phyloP scores from a whole-genome alignment of 2,329 filamentous ascomycete genomes.

The Pseudocercospora ulei region DNA sequence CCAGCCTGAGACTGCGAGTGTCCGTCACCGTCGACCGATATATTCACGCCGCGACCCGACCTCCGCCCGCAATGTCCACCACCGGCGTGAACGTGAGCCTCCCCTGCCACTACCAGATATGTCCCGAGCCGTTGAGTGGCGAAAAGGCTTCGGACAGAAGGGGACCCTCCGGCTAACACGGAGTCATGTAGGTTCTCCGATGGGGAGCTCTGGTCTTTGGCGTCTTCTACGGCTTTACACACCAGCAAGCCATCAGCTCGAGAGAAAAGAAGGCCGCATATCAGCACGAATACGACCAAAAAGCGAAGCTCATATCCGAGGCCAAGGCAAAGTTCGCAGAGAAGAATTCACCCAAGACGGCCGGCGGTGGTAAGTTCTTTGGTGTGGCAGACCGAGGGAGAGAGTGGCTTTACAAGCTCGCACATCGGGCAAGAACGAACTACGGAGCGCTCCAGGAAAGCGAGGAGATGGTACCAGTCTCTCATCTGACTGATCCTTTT shows the following conservation, averaged over 20 bases:
- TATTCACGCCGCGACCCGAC: background rate
- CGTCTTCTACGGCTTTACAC: constrained; percentile 89
- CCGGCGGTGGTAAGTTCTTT: constrained; percentile 32
- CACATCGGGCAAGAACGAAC: no score
- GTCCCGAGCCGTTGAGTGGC: constrained; percentile 10
- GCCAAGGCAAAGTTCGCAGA: constrained; percentile 85
- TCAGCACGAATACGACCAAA: constrained; percentile 78
- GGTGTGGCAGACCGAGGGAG: background rate
- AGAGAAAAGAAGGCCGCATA: constrained; percentile 59
- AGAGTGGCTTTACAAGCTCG: background rate
- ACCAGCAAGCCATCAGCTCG: constrained; percentile 72
- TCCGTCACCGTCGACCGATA: background rate
- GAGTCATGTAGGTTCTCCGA: constrained; percentile 69
- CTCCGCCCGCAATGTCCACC: constrained; percentile 36
- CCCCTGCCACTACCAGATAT: constrained; percentile 27
- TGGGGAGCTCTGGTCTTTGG: constrained; percentile 89
- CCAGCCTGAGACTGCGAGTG: background rate
- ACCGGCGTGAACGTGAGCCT: constrained; percentile 47
- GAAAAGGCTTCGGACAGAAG: background rate
- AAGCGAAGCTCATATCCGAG: constrained; percentile 82
- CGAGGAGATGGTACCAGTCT: no score
- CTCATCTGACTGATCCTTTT: no score
- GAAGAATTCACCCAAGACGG: constrained; percentile 52
- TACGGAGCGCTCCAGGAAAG: no score
- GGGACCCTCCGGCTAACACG: background rate